Evolutionary conservation across 257 asterid species (phyloP).

Genomic region (Capsicum pubescens): DNA sequence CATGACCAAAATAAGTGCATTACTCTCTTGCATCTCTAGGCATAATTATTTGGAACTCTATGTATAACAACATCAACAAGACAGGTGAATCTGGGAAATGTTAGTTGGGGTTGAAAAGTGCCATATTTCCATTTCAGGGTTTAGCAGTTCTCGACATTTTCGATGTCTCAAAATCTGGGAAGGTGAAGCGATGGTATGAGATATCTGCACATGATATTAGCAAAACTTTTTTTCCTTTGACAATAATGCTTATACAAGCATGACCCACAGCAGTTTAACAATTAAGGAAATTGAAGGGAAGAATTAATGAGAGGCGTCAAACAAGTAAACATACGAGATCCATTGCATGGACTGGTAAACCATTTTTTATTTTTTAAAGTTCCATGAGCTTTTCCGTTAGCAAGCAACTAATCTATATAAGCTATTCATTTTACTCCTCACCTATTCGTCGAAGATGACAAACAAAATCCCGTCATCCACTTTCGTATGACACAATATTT

Average conservation of each 20-base stretch:
- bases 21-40: not conserved
- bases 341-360: slow-evolving; percentile 7
- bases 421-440: not conserved
- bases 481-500: not conserved
- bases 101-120: not conserved
- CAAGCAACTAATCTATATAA: not conserved
- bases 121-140: not conserved
- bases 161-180: slow-evolving; percentile 17
- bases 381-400: not conserved
- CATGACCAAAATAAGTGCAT: not conserved
- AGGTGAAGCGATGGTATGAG: not conserved
- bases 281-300: slow-evolving; percentile 11
- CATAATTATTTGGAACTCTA: slow-evolving; percentile 1
- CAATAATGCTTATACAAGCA: not conserved
- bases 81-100: slow-evolving; percentile 24
- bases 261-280: not conserved
- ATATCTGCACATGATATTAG: not conserved
- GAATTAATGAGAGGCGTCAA: not conserved
- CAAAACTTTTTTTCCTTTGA: not conserved
- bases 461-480: not conserved
- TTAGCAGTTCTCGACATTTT: not conserved
- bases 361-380: not conserved
- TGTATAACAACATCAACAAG: not conserved
- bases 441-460: not conserved
- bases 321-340: not conserved